Conservation (phyloP, 2,329 filamentous ascomycete species). For the Ceratocystis colombiana region DNA sequence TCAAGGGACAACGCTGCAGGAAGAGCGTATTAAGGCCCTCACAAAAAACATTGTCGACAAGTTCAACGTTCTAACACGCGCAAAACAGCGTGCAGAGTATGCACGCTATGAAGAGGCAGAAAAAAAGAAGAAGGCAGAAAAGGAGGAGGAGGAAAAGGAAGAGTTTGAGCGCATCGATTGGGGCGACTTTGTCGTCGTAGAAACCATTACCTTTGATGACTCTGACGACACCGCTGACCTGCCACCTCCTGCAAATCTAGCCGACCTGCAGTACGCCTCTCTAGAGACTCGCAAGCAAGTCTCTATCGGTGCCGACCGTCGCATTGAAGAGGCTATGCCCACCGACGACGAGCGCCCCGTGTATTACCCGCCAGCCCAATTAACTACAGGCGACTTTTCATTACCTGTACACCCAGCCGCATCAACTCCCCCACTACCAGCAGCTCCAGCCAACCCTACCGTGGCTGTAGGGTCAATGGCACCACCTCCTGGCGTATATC, state of each 20-base stretch:
- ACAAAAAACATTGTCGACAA: conserved; percentile 67
- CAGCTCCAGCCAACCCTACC: conserved; percentile 33
- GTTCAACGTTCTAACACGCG: conserved; percentile 66
- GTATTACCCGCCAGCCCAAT: conserved; percentile 33
- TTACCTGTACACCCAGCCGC: conserved; percentile 40
- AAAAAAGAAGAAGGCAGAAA: conserved; percentile 79
- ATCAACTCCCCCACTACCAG: conserved; percentile 27
- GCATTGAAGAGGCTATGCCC: conserved; percentile 93
- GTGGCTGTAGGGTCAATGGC: conserved; percentile 32
- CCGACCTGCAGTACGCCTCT: conserved; percentile 86
- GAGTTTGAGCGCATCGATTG: conserved; percentile 84
- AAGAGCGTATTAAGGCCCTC: conserved; percentile 62
- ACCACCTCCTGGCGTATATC: conserved; percentile 5
- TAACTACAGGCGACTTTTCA: conserved; percentile 34
- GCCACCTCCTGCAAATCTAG: conserved; percentile 77
- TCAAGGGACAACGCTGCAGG: conserved; percentile 55
- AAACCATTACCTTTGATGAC: conserved; percentile 87
- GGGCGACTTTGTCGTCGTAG: conserved; percentile 94
- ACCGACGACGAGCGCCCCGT: conserved; percentile 48
- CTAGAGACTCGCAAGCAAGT: conserved; percentile 90
- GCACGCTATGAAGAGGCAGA: conserved; percentile 73
- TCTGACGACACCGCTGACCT: conserved; percentile 77
- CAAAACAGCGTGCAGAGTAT: conserved; percentile 80
- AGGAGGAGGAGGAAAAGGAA: conserved; percentile 67
- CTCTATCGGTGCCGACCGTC: conserved; percentile 68